These are phyloP conservation scores for Arachis hypogaea DNA, from an alignment of 306 rosid species.

Conservation along the genomic window DNA sequence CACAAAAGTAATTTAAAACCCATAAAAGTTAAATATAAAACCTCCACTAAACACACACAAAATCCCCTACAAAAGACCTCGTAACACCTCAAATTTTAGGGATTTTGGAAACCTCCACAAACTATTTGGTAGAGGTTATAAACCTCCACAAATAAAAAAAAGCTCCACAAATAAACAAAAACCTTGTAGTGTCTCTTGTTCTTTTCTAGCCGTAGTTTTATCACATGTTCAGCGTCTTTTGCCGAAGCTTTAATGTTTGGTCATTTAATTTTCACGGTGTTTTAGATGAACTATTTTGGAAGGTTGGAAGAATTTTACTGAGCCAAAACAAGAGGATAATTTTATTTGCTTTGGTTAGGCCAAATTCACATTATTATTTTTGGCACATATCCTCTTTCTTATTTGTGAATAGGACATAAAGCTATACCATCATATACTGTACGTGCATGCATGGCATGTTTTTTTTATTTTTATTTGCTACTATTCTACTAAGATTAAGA, in stretches of 20 bases:
- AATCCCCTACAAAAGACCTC: too few species aligned
- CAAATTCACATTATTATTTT: slow-evolving; percentile 46
- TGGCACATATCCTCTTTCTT: slow-evolving; percentile 44
- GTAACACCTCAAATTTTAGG: too few species aligned
- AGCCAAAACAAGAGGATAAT: slow-evolving; percentile 30
- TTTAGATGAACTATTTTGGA: slow-evolving; percentile 36
- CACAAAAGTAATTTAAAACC: too few species aligned
- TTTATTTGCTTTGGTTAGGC: slow-evolving; percentile 51
- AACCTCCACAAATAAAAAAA: too few species aligned
- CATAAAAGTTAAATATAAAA: too few species aligned
- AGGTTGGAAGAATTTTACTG: not conserved
- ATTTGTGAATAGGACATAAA: slow-evolving; percentile 53
- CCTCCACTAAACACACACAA: too few species aligned
- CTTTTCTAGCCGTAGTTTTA: not conserved
- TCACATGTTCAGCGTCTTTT: not conserved
- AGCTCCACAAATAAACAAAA: too few species aligned
- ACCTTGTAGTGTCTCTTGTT: not conserved
- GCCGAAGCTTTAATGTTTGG: not conserved
- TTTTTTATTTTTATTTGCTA: not conserved
- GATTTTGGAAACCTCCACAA: too few species aligned
- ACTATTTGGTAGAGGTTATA: too few species aligned
- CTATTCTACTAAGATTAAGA: too few species aligned
- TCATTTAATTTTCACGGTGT: not conserved
- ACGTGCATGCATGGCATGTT: slow-evolving; percentile 19
- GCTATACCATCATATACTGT: slow-evolving; percentile 35